Base-by-base conservation (phyloP, 805 yeast genomes). In the Grigorovia yakushimaensis region DNA sequence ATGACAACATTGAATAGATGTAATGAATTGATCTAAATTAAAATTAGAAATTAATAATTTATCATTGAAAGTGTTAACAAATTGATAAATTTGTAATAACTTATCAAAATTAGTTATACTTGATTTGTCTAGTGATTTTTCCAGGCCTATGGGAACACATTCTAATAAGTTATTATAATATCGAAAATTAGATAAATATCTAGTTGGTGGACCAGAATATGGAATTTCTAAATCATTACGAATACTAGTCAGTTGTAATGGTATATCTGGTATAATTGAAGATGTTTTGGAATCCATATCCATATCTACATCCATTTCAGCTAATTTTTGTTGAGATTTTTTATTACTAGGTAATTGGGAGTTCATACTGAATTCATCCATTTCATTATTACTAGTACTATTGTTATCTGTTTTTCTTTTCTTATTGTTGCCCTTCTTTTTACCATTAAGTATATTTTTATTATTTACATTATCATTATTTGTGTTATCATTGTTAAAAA, bases 41-140 rank as follows among this genome's bases (percentile, higher is more conserved):
- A 64, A 63, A 27, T 54, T 49, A 2, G 64, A 52, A 6, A 64
- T 38, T 19, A 51, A 44, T n/a, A 64, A 42, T 9, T 49, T 54
- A 15, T 57, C 51, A 33, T 54, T 53, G 47, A 64, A 64, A 15
- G 64, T 60, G 23, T 47, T 57, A n/a, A 62, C 43, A 46, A 64
- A 64, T 45, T 64, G 68, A 35, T 54, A 63, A 7, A 54, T 47
- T 49, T 60, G 61, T 22, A 64, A 45, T 9, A 63, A 43, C 47
- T 52, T 62, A 21, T 50, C 56, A 44, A 61, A 54, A 41, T 54
- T 48, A 10, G 42, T 33, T 39, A 61, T 53, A 18, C 19, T 37
- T n/a, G 22, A 19, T 18, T 39, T 27, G 10, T 27, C 17, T 11
- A 20, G 10, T 4, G 37, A 37, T 18, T 38, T 42, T 38, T 42